Base-by-base conservation (phyloP, 1,284 basidiomycete species). In the Mycosarcoma maydis region DNA sequence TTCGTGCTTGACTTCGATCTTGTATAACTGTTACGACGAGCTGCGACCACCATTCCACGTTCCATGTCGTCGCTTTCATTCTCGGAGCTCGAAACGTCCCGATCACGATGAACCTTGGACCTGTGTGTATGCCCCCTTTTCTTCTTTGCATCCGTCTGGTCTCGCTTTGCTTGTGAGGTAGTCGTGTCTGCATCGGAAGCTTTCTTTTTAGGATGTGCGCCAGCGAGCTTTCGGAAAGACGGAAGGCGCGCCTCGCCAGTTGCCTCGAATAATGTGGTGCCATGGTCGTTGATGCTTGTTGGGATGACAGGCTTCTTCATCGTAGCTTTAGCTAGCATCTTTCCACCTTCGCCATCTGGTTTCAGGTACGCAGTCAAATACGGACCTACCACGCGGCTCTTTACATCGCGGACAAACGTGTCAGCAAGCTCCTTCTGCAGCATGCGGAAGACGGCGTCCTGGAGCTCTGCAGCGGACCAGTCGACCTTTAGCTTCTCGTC, bases 371-470 rank as follows among this genome's bases (percentile, higher is more conserved):
- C 84, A 60, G 86, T 83, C 40, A 92, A 73, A 34, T 88, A 87
- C 6, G 84, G 82, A 6, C 84, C 86, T 11, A 92, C 86, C 4
- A 91, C 80, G 8, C 87, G 85, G 37, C 89, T 88, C 73, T 85
- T 85, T 27, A 93, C 84, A 72, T 93, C 92, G 80, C 87, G 88
- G 80, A 88, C 85, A 47, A 93, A 84, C 45, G 87, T 72, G 3
- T 77, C 82, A 58, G 83, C 83, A 38, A 94, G 83, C 76, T 93
- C 90, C 33, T 83, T 84, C 40, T 88, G 62, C 44, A 93, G 87
- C 43, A 87, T 82, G 61, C 86, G 84, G 67, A 86, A 85, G 3
- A 90, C 90, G 34, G 86, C 85, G 8, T 86, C 85, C 14, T 90
- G 82, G 29, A 91, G 83, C 74, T 90, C 89, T 3, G 83, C 83